Percentiles rank a stretch among this genome's conserved stretches.
phyloP scores from a whole-genome alignment of 208 protist species.

The Trypanosoma platydactyli region DNA sequence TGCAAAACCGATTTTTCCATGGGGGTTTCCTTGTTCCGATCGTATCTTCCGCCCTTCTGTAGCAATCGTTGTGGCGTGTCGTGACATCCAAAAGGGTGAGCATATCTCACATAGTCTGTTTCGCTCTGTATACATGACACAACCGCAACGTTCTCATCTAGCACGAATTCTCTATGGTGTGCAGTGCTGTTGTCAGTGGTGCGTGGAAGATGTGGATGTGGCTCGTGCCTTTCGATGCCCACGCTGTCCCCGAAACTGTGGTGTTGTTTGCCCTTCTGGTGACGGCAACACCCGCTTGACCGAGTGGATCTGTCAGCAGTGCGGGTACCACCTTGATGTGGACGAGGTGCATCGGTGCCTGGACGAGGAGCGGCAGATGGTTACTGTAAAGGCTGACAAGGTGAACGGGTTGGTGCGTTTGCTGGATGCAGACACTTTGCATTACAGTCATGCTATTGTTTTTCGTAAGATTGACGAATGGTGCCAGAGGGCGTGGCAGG shows the following conservation, averaged over 20 bases:
- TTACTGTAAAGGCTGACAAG: constrained; percentile 34
- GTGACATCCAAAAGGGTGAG: constrained; percentile 27
- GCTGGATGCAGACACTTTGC: constrained; percentile 12
- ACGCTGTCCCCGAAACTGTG: constrained; percentile 23
- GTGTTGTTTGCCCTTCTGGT: constrained; percentile 32
- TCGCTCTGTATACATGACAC: constrained; percentile 16
- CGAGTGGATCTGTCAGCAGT: constrained; percentile 34
- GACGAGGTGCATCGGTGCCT: constrained; percentile 14
- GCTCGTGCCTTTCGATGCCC: constrained; percentile 33
- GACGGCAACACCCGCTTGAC: constrained; percentile 2
- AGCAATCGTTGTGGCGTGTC: constrained; percentile 25
- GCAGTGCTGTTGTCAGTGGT: constrained; percentile 26
- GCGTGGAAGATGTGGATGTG: constrained; percentile 23
- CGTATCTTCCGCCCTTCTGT: constrained; percentile 26
- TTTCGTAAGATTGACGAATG: constrained; percentile 35
- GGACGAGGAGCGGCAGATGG: constrained; percentile 25
- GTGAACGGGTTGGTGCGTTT: constrained; percentile 27
- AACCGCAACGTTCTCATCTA: constrained; percentile 19
- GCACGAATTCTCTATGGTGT: constrained; percentile 19
- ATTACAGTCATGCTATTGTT: constrained; percentile 35
- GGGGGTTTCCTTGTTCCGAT: constrained; percentile 14
- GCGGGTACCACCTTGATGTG: constrained; percentile 20
- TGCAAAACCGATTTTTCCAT: constrained; percentile 1
- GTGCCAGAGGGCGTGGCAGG: constrained; percentile 31
- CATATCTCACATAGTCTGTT: constrained; percentile 23